A percentile compares a stretch with the other conserved stretches of the same genome.
phyloP scores from a whole-genome alignment of 352 stramenopile genomes.

The Peronospora destructor region DNA sequence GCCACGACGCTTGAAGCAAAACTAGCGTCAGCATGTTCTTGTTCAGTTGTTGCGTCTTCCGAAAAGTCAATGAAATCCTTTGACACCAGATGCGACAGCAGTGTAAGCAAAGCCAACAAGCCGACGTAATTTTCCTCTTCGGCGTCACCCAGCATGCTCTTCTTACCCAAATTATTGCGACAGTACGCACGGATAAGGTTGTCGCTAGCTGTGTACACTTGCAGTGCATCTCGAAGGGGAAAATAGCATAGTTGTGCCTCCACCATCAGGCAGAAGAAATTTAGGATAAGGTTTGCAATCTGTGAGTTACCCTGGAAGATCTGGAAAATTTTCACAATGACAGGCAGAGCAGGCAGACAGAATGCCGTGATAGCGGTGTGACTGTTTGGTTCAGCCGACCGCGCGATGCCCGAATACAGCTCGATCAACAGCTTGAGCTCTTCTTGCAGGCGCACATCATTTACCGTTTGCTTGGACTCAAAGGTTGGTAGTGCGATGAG shows the following conservation, averaged over 20 bases:
- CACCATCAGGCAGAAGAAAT: conserved; percentile 75
- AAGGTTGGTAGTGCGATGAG: conserved; percentile 55
- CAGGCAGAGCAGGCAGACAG: conserved; percentile 56
- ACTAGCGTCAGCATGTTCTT: conserved; percentile 49
- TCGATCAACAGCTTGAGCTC: conserved; percentile 74
- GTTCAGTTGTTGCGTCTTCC: conserved; percentile 52
- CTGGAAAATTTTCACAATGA: conserved; percentile 72
- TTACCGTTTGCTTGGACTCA: conserved; percentile 49
- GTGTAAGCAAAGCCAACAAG: conserved; percentile 63
- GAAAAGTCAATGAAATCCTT: conserved; percentile 87
- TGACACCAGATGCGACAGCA: conserved; percentile 70
- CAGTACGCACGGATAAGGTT: conserved; percentile 66
- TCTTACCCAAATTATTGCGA: conserved; percentile 61
- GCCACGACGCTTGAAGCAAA: conserved; percentile 61
- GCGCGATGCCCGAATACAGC: conserved; percentile 70
- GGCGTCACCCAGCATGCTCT: conserved; percentile 48
- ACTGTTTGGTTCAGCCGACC: conserved; percentile 54
- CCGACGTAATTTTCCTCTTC: conserved; percentile 79
- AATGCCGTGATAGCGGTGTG: conserved; percentile 57
- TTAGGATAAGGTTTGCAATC: conserved; percentile 64
- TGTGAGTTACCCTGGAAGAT: conserved; percentile 67
- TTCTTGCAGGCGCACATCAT: conserved; percentile 60
- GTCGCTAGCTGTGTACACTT: conserved; percentile 67
- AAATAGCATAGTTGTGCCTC: conserved; percentile 80
- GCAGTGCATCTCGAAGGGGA: conserved; percentile 51